Evolutionary conservation across 1,284 basidiomycete genomes (phyloP), one percentile per base, ranked within the genome.

Genomic region (Singerocomus rubriflavus): DNA sequence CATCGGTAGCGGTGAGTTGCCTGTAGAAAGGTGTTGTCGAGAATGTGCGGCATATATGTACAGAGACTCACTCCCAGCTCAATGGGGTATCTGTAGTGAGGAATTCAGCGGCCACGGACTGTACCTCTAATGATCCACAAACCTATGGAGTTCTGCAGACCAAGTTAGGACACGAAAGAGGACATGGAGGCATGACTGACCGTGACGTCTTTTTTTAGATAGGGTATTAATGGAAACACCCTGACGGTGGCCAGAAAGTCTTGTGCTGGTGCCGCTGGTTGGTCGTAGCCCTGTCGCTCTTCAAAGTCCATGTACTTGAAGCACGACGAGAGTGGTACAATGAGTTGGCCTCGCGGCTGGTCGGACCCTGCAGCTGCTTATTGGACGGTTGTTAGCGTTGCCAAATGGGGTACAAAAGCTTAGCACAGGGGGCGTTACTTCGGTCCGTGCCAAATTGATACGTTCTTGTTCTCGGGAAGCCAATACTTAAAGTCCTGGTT

Each of bases 1-100:
- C 80, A 59, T 93, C 89, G 2, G 91, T 84, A 0, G 90, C 86
- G 13, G 83, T 86, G 47, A 92, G 75, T 62, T 91, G 88, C 13
- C 85, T 89, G 44, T 21, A 40, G 39, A 27, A 38, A 44, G 9
- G 21, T 29, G 41, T 34, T 33, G 21, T 51, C 26, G 37, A 50
- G 32, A 41, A 44, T 4, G 41, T 11, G 32, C 17, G 27, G 48
- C 32, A 3, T 7, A 51, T 16, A n/a, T 12, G 34, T 13, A 31
- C 21, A 58, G 61, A 51, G 48, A 81, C 84, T 70, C 58, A 84
- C 79, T 92, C 90, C 91, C 91, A 93, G 49, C 79, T 84, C 45
- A 94, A 67, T 6, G 88, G 80, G 41, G 83, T 82, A 62, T 94
- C 92, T 86, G 69, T 12, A 30, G 9, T 44, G 57, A 43, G 46